These are phyloP conservation scores for Boletus rubroflammeus DNA, from an alignment of 768 basidiomycete species.

Conservation along the genomic window DNA sequence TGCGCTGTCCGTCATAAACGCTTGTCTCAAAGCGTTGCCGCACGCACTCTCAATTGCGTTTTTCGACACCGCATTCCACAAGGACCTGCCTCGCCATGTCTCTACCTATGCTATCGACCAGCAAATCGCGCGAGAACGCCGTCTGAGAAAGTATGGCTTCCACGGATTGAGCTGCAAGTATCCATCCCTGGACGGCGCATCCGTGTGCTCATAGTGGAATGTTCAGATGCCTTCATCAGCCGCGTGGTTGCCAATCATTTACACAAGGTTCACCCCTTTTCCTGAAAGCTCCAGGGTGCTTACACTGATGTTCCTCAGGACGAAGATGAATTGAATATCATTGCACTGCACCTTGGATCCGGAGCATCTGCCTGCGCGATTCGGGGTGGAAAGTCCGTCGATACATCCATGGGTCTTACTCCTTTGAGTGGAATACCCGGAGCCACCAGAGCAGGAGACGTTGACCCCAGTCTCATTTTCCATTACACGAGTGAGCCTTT, in stretches of 20 bases:
- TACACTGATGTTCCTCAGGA: slow-evolving; percentile 29
- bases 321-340: slow-evolving; percentile 57
- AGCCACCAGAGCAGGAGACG: slow-evolving; percentile 76
- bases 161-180: slow-evolving; percentile 73
- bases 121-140: slow-evolving; percentile 53
- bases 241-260: slow-evolving; percentile 58
- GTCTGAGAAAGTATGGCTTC: slow-evolving; percentile 87
- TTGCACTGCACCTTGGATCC: slow-evolving; percentile 86
- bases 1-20: slow-evolving; percentile 56
- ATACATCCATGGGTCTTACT: slow-evolving; percentile 92
- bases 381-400: slow-evolving; percentile 65
- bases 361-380: slow-evolving; percentile 84
- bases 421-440: slow-evolving; percentile 87
- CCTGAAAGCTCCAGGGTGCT: neutral
- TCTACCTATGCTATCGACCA: slow-evolving; percentile 77
- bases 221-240: slow-evolving; percentile 63
- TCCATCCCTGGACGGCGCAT: neutral
- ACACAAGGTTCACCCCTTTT: slow-evolving; percentile 38
- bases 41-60: slow-evolving; percentile 72
- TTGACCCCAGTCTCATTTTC: slow-evolving; percentile 88
- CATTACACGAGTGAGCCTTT: slow-evolving; percentile 61
- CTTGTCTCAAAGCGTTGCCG: slow-evolving; percentile 61
- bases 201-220: neutral
- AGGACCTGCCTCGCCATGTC: slow-evolving; percentile 69
- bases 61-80: slow-evolving; percentile 88